Evolutionary conservation across 306 rosid species (phyloP).

Genomic region (Sesbania bispinosa): DNA sequence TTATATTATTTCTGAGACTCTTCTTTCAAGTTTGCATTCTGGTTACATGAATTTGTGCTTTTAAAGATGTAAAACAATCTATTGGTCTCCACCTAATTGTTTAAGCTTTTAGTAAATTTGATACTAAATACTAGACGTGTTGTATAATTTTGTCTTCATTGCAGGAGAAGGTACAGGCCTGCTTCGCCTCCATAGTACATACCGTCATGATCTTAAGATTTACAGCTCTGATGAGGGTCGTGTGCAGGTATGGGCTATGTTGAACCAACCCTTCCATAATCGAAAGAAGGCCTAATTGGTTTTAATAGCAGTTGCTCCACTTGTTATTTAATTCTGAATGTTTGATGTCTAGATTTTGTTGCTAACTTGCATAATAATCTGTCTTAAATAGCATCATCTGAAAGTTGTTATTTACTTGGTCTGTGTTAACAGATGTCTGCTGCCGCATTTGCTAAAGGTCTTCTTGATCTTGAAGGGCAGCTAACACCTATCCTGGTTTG

Average conservation of each 20-base stretch:
- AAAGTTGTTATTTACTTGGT: conserved; percentile 14
- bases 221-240: conserved; percentile 99
- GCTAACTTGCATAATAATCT: not conserved
- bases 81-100: not conserved
- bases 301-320: not conserved
- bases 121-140: not conserved
- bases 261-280: not conserved
- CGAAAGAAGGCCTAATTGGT: not conserved
- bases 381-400: conserved; percentile 16
- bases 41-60: not conserved
- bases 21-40: not conserved
- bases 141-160: not conserved
- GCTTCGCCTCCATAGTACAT: conserved; percentile 97
- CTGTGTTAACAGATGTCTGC: conserved; percentile 87
- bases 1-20: conserved; percentile 1
- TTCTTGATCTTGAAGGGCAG: conserved; percentile 96
- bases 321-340: not conserved
- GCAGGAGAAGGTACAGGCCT: conserved; percentile 96
- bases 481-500: conserved; percentile 95
- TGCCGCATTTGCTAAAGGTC: conserved; percentile 99
- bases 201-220: conserved; percentile 93
- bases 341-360: conserved; percentile 26
- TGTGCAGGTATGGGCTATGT: conserved; percentile 69
- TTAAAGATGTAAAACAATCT: not conserved
- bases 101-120: not conserved